Evolutionary conservation across 148 eudicot genomes (phyloP).

Genomic region (Talinum fruticosum): DNA sequence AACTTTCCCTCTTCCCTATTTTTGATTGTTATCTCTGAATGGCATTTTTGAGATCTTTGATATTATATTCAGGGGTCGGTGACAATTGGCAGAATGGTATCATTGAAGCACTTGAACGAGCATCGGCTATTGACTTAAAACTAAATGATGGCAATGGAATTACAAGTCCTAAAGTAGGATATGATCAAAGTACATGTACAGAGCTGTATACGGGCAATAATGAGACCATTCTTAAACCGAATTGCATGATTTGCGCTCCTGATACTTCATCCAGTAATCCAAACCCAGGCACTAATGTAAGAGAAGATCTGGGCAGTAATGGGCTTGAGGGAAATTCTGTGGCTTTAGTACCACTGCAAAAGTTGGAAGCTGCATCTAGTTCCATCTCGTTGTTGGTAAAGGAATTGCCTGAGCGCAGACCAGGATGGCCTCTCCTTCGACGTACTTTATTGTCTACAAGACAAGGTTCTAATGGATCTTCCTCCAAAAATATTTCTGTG

Average conservation of each 20-base stretch:
- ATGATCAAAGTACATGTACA: constrained; percentile 20
- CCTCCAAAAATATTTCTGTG: constrained; percentile 46
- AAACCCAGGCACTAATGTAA: constrained; percentile 9
- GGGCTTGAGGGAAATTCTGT: constrained; percentile 40
- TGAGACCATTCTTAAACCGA: constrained; percentile 26
- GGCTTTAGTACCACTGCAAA: constrained; percentile 55
- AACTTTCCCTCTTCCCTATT: constrained; percentile 4
- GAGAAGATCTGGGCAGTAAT: constrained; percentile 24
- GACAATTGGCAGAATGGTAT: constrained; percentile 44
- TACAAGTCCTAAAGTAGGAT: constrained; percentile 10
- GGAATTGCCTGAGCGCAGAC: constrained; percentile 47
- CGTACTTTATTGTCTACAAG: constrained; percentile 35
- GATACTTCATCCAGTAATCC: constrained; percentile 22
- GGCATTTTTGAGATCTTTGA: constrained; percentile 6
- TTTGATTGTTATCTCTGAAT: neutral
- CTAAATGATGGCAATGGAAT: constrained; percentile 23
- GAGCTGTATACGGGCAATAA: constrained; percentile 16
- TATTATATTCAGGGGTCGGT: constrained; percentile 36
- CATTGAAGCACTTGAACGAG: constrained; percentile 49
- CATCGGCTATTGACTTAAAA: constrained; percentile 42
- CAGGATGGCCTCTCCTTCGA: constrained; percentile 76
- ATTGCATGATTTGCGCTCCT: constrained; percentile 58
- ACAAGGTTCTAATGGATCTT: constrained; percentile 28
- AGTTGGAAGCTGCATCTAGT: constrained; percentile 32
- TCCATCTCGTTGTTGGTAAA: constrained; percentile 37